These are phyloP conservation scores for Periconia sp. DNA, from an alignment of 2,329 filamentous ascomycete species.

Conservation along the genomic window DNA sequence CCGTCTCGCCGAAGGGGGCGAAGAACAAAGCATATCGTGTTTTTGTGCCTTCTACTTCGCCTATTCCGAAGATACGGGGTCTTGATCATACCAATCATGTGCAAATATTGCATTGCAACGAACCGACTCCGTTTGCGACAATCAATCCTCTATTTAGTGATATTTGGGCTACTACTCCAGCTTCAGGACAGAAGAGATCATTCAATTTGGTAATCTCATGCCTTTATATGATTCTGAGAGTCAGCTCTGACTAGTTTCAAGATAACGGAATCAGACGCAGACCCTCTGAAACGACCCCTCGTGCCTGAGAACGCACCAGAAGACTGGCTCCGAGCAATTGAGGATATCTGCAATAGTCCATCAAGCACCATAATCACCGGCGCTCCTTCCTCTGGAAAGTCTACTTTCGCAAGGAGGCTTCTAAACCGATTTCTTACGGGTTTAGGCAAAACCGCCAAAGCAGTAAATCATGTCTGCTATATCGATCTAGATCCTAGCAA, in stretches of 20 bases:
- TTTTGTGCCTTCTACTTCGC: constrained; percentile 71
- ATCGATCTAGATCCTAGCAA: constrained; percentile 81
- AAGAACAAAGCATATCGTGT: constrained; percentile 54
- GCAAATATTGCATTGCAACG: constrained; percentile 53
- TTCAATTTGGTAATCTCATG: constrained; percentile 38
- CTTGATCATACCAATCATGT: constrained; percentile 62
- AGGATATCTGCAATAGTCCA: constrained; percentile 42
- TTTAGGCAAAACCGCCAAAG: constrained; percentile 31
- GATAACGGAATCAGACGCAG: constrained; percentile 35
- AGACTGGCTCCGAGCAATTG: constrained; percentile 56
- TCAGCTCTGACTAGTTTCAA: constrained; percentile 13
- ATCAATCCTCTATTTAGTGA: constrained; percentile 71
- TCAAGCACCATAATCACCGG: constrained; percentile 67
- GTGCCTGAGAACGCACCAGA: constrained; percentile 63
- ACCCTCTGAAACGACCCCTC: constrained; percentile 35
- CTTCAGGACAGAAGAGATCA: constrained; percentile 22
- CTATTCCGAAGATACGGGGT: constrained; percentile 67
- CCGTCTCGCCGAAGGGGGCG: constrained; percentile 40
- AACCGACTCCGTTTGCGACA: constrained; percentile 60
- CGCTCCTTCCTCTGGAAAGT: constrained; percentile 76
- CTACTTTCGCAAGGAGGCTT: constrained; percentile 72
- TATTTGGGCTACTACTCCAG: constrained; percentile 65
- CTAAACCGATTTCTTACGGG: constrained; percentile 70
- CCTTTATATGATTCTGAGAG: constrained; percentile 5
- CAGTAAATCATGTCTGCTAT: constrained; percentile 56